Evolutionary conservation across 2,329 filamentous ascomycete genomes (phyloP).

Genomic region (Phialophora verrucosa): DNA sequence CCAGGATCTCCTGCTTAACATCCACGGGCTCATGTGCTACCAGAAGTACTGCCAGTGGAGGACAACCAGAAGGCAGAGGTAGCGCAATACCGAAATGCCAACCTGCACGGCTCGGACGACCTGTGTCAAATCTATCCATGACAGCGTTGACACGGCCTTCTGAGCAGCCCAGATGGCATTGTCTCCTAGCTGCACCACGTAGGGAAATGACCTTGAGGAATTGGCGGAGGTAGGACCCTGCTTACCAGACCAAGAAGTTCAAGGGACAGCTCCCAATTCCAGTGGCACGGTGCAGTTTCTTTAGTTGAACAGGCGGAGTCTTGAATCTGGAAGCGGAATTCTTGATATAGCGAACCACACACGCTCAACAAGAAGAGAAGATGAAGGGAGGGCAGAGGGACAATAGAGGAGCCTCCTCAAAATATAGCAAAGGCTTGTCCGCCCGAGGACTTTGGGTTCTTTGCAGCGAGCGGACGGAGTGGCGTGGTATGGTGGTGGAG

Average conservation of each 20-base stretch:
- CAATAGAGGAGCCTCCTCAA: slow-evolving; percentile 21
- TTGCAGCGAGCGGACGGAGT: slow-evolving; percentile 17
- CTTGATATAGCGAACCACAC: not conserved
- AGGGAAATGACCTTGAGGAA: slow-evolving; percentile 20
- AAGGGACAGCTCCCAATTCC: not conserved
- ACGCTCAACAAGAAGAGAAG: not conserved
- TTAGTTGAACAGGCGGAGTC: not conserved
- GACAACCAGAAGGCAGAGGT: slow-evolving; percentile 27
- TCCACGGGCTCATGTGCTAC: slow-evolving; percentile 34
- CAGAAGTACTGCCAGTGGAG: slow-evolving; percentile 21
- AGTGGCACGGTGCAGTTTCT: not conserved
- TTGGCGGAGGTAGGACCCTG: slow-evolving; percentile 11
- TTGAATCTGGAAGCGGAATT: not conserved
- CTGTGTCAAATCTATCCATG: slow-evolving; percentile 31
- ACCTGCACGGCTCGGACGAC: slow-evolving; percentile 27
- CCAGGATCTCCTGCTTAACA: slow-evolving; percentile 29
- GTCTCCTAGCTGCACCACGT: slow-evolving; percentile 11
- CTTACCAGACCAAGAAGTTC: slow-evolving; percentile 16
- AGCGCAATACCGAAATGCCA: slow-evolving; percentile 35
- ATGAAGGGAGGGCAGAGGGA: slow-evolving; percentile 9
- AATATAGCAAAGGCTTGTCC: slow-evolving; percentile 27
- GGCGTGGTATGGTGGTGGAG: slow-evolving; percentile 22
- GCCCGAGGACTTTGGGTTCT: slow-evolving; percentile 18
- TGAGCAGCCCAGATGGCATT: slow-evolving; percentile 16
- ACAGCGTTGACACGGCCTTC: slow-evolving; percentile 32